phyloP scores from a whole-genome alignment of 2,329 filamentous ascomycete species.

The Xylariales sp. region DNA sequence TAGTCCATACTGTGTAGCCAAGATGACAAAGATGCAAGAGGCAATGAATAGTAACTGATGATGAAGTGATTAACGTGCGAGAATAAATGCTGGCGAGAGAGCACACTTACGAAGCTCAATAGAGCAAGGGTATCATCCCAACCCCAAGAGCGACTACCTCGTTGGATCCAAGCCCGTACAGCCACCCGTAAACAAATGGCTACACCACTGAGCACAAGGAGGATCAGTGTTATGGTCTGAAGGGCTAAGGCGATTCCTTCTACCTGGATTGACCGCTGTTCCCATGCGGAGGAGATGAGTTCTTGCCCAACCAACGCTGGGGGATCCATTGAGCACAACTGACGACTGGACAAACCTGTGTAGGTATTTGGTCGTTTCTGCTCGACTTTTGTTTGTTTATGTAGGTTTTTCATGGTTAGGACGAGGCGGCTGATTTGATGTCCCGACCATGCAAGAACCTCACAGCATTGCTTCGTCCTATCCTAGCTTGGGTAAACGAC shows the following conservation, averaged over 20 bases:
- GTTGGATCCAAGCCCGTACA: neutral
- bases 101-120: neutral
- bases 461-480: too few relatives aligned
- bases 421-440: too few relatives aligned
- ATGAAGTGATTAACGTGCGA: neutral
- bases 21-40: neutral
- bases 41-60: neutral
- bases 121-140: neutral
- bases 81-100: neutral
- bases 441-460: too few relatives aligned
- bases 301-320: neutral
- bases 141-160: neutral
- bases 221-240: neutral
- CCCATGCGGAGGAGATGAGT: neutral
- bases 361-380: neutral
- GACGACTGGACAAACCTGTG: neutral
- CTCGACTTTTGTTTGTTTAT: neutral
- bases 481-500: too few relatives aligned
- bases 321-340: neutral
- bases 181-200: neutral
- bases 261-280: neutral
- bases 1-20: constrained; percentile 3
- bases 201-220: neutral
- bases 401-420: too few relatives aligned
- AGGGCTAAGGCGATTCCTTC: neutral